Percentiles rank a stretch among this genome's conserved stretches.
Conservation (phyloP, 441 rosid genomes). For the Gossypium lobatum region DNA sequence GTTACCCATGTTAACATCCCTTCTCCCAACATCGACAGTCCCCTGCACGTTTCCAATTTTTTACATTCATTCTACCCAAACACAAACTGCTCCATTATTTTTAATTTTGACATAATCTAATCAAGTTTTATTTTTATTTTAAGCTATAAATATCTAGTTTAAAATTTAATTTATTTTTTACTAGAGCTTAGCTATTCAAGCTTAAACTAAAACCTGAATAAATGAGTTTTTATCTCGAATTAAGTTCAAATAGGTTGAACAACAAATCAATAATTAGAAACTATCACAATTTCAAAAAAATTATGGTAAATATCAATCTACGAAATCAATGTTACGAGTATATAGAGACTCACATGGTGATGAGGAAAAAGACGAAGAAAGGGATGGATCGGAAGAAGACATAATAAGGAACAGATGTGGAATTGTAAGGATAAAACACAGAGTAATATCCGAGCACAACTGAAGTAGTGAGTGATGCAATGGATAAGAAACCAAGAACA, state of each 20-base stretch:
- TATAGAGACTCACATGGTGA: slow-evolving; percentile 7
- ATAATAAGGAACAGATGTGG: slow-evolving; percentile 5
- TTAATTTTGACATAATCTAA: too few species aligned
- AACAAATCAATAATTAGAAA: too few species aligned
- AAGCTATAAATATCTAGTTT: too few species aligned
- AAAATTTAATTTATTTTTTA: too few species aligned
- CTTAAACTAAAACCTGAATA: too few species aligned
- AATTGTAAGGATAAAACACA: slow-evolving; percentile 7
- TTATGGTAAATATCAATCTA: not conserved
- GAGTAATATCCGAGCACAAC: not conserved
- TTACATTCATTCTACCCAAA: too few species aligned
- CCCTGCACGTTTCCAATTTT: not conserved
- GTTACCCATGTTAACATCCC: slow-evolving; percentile 18
- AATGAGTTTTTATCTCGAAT: too few species aligned
- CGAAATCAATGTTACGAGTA: not conserved
- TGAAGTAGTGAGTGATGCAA: slow-evolving; percentile 11
- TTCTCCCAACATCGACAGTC: slow-evolving; percentile 14
- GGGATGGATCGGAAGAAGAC: slow-evolving; percentile 7
- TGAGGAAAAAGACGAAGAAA: slow-evolving; percentile 13
- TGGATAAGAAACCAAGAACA: slow-evolving; percentile 13
- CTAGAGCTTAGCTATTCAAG: too few species aligned
- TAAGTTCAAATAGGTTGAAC: too few species aligned
- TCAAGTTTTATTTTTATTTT: too few species aligned
- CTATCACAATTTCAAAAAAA: too few species aligned
- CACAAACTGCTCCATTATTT: not conserved